Evolutionary conservation across 306 rosid species (phyloP), one percentile per base, ranked within the genome.

Genomic region (Ochetophila trinervis): DNA sequence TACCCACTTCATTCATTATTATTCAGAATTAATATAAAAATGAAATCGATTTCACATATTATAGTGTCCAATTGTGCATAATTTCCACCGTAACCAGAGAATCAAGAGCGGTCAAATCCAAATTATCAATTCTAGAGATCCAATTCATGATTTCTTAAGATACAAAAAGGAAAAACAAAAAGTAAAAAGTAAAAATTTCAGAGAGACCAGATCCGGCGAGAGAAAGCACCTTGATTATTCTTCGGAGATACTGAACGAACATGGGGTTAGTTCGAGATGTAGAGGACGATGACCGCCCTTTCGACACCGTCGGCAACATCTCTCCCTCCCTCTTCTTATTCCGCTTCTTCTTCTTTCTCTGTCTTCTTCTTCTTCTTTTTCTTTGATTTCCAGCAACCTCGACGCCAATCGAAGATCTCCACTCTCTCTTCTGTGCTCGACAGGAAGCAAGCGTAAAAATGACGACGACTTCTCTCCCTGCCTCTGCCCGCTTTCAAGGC

Each of bases 241-340:
- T 78, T 14, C 99, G 91, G 69, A 94, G 89, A 73, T 94, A 94
- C 63, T 87, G 99, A 75, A 85, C 78, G 80, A 80, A 63, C 85
- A 83, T 84, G 60, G 96, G 88, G 62, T 94, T 88, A 74, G 95
- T 82, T 71, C 95, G 87, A 58, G 95, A 84, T 24, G 98, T 53
- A 32, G 95, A 90, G 78, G 97, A 80, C 65, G 91, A 86, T 36
- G 95, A 66, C 62, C 96, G 95, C 71, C 87, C 95, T 84, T 77
- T 94, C 52, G 96, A 83, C 45, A 79, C 76, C 45, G 95, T 94
- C 34, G 99, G 99, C 84, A 94, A 75, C 97, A 94, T 93, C 81
- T 65, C 79, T 34, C 54, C 23, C 47, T 50, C 9, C n/a, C 10
- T 19, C 45, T 12, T 40, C 45, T 3, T 44, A 55, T 9, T 7